phyloP scores from a whole-genome alignment of 352 stramenopile genomes.

The Pythium sp. region DNA sequence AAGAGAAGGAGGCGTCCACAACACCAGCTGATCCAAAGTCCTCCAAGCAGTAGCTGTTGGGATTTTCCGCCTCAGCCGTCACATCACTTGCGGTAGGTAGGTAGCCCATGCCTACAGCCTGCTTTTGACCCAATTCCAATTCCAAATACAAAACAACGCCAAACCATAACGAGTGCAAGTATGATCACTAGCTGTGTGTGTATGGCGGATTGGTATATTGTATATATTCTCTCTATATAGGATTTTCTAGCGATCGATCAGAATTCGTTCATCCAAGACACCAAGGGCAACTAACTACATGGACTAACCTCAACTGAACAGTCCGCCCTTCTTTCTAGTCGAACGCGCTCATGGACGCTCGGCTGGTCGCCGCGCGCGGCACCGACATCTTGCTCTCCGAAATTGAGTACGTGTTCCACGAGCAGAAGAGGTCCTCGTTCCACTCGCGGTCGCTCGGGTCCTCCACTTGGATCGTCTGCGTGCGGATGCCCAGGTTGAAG shows the following conservation, averaged over 20 bases:
- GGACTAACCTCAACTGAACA: neutral
- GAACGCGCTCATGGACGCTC: constrained; percentile 26
- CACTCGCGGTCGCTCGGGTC: constrained; percentile 51
- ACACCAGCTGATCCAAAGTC: neutral
- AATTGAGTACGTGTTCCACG: constrained; percentile 44
- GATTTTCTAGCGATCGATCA: neutral
- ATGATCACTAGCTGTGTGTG: too few relatives aligned
- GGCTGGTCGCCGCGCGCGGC: constrained; percentile 46
- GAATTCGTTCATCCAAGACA: neutral
- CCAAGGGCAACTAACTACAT: neutral
- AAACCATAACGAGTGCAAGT: neutral
- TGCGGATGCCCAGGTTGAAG: constrained; percentile 47
- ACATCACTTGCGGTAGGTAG: neutral
- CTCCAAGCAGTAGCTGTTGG: neutral
- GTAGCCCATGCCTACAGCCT: neutral
- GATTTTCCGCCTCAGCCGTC: neutral
- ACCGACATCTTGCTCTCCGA: constrained; percentile 74
- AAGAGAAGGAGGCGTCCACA: neutral
- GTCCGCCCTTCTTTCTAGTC: constrained; percentile 21
- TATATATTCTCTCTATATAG: constrained; percentile 5
- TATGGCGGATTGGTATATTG: neutral
- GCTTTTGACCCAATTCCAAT: neutral
- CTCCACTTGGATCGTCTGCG: constrained; percentile 73
- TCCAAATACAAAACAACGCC: neutral
- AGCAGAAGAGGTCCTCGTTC: constrained; percentile 61